Evolutionary conservation across 2,329 filamentous ascomycete species (phyloP).

Genomic region (Trichoderma sp.): DNA sequence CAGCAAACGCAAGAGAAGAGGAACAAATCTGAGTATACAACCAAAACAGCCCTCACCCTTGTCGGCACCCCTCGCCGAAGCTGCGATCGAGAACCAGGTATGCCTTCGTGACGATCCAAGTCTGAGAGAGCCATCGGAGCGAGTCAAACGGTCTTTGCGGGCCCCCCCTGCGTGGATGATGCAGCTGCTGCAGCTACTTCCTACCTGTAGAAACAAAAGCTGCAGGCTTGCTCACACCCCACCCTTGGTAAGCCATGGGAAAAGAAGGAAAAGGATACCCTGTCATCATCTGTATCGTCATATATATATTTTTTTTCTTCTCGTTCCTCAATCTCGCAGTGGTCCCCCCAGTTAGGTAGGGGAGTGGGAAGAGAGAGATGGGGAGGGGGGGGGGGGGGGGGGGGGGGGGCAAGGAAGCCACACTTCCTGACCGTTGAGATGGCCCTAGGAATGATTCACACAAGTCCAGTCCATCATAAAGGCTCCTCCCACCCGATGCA

Average conservation of each 20-base stretch:
- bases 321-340: neutral
- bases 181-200: neutral
- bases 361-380: no score
- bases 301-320: neutral
- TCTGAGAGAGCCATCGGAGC: slow-evolving; percentile 7
- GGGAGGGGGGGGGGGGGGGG: neutral
- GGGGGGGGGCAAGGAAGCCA: neutral
- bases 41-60: neutral
- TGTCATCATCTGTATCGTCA: neutral
- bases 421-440: slow-evolving; percentile 17
- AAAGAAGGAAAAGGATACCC: neutral
- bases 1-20: neutral
- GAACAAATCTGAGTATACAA: neutral
- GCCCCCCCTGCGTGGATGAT: neutral
- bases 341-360: neutral
- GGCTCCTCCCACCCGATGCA: no score
- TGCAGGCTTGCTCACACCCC: neutral
- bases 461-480: no score
- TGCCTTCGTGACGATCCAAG: slow-evolving; percentile 1
- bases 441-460: neutral
- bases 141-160: neutral
- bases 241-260: neutral
- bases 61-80: neutral
- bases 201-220: neutral
- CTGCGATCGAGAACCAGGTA: slow-evolving; percentile 4